Percentiles rank a stretch among this genome's conserved stretches.
These are phyloP conservation scores for Areca catechu DNA, from an alignment of 176 grass and related monocot genomes.

Conservation along the genomic window DNA sequence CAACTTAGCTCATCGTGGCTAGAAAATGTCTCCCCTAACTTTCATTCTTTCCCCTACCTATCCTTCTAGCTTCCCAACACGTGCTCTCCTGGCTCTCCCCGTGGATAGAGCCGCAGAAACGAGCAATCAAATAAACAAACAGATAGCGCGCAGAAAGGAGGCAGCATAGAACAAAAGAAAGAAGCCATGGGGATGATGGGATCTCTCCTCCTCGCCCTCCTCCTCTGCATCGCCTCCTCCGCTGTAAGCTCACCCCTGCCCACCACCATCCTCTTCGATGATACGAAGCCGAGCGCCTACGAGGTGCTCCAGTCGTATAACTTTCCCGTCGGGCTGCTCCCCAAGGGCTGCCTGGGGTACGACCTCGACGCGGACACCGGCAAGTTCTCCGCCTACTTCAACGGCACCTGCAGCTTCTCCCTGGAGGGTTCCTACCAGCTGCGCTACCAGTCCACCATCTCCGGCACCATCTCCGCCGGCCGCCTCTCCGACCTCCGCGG, in stretches of 20 bases:
- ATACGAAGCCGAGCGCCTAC: slow-evolving; percentile 54
- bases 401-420: slow-evolving; percentile 57
- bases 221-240: slow-evolving; percentile 5
- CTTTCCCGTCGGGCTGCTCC: slow-evolving; percentile 75
- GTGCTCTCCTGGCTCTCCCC: too few species aligned
- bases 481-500: slow-evolving; percentile 49
- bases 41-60: too few species aligned
- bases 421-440: slow-evolving; percentile 83
- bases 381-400: slow-evolving; percentile 59
- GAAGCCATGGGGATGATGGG: too few species aligned
- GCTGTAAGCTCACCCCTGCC: neutral
- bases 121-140: too few species aligned
- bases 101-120: too few species aligned
- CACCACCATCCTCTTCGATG: neutral
- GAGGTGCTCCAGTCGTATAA: slow-evolving; percentile 53
- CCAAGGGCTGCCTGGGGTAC: slow-evolving; percentile 57
- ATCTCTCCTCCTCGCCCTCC: slow-evolving; percentile 1
- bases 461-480: slow-evolving; percentile 46
- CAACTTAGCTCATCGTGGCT: too few species aligned
- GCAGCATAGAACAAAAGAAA: too few species aligned
- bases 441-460: slow-evolving; percentile 56
- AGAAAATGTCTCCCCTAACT: too few species aligned
- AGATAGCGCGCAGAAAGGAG: too few species aligned
- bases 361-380: slow-evolving; percentile 50
- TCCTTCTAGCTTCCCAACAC: too few species aligned